These are phyloP conservation scores for Cnidoscolus chayamansa DNA, from an alignment of 441 rosid genomes.

Conservation along the genomic window DNA sequence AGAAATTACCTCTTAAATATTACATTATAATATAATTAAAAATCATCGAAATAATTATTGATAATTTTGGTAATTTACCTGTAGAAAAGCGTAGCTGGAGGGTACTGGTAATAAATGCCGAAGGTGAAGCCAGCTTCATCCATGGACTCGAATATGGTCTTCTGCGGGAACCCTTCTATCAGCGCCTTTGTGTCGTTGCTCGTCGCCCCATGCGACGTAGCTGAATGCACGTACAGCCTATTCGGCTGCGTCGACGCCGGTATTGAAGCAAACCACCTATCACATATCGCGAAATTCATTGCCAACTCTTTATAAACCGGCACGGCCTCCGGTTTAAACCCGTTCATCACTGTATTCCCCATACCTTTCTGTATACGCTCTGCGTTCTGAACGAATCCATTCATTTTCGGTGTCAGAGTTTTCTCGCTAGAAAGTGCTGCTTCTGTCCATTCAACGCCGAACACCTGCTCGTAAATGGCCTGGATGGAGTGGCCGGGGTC, in stretches of 20 bases:
- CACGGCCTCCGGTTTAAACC: slow-evolving; percentile 61
- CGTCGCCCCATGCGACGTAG: slow-evolving; percentile 72
- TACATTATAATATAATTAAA: too few species aligned
- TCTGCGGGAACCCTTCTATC: slow-evolving; percentile 65
- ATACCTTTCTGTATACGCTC: slow-evolving; percentile 54
- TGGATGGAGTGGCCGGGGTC: slow-evolving; percentile 95
- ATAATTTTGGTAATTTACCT: slow-evolving; percentile 29
- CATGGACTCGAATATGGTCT: slow-evolving; percentile 60
- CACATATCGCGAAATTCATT: slow-evolving; percentile 65
- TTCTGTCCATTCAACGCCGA: slow-evolving; percentile 55
- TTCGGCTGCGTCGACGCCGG: slow-evolving; percentile 84
- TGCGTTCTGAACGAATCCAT: slow-evolving; percentile 79
- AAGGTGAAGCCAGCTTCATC: slow-evolving; percentile 61
- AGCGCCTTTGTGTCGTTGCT: slow-evolving; percentile 55
- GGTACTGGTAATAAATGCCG: slow-evolving; percentile 65
- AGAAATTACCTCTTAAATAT: too few species aligned
- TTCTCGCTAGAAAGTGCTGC: slow-evolving; percentile 16
- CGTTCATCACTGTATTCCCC: slow-evolving; percentile 74
- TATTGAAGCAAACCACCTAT: slow-evolving; percentile 74
- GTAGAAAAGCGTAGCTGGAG: slow-evolving; percentile 67
- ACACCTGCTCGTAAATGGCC: slow-evolving; percentile 83
- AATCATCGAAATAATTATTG: too few species aligned
- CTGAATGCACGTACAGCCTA: slow-evolving; percentile 66
- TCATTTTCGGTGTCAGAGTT: slow-evolving; percentile 51
- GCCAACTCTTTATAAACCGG: slow-evolving; percentile 70